Conservation (phyloP, 108 stramenopile genomes). For the Skeletonema costatum region DNA sequence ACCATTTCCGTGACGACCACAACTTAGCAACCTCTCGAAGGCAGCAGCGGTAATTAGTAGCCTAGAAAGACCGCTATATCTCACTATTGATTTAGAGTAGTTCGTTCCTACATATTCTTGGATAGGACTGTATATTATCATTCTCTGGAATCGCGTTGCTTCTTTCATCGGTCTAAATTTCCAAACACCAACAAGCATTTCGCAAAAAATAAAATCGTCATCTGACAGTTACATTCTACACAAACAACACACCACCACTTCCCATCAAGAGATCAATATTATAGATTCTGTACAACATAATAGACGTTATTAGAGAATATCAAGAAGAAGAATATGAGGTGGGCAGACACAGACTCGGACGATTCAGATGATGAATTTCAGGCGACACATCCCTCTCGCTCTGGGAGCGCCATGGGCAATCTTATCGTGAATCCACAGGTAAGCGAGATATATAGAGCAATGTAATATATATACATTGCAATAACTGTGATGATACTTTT, state of each 20-base stretch:
- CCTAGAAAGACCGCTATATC: background rate
- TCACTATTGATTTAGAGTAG: background rate
- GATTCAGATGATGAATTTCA: slow-evolving; percentile 55
- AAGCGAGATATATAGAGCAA: background rate
- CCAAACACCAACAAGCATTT: no score
- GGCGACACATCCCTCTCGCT: slow-evolving; percentile 23
- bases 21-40: background rate
- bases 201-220: no score
- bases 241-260: background rate
- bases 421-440: background rate
- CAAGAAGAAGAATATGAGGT: slow-evolving; percentile 32
- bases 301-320: background rate
- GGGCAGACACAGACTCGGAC: slow-evolving; percentile 52
- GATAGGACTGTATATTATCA: background rate
- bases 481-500: background rate
- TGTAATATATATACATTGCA: background rate
- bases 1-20: background rate
- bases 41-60: background rate
- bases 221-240: background rate
- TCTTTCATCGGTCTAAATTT: no score
- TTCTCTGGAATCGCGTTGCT: no score
- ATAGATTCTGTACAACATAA: background rate
- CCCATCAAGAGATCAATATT: background rate
- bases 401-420: slow-evolving; percentile 3
- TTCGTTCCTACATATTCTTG: background rate